phyloP scores from a whole-genome alignment of 2,329 filamentous ascomycete genomes.

The Claviceps sp. region DNA sequence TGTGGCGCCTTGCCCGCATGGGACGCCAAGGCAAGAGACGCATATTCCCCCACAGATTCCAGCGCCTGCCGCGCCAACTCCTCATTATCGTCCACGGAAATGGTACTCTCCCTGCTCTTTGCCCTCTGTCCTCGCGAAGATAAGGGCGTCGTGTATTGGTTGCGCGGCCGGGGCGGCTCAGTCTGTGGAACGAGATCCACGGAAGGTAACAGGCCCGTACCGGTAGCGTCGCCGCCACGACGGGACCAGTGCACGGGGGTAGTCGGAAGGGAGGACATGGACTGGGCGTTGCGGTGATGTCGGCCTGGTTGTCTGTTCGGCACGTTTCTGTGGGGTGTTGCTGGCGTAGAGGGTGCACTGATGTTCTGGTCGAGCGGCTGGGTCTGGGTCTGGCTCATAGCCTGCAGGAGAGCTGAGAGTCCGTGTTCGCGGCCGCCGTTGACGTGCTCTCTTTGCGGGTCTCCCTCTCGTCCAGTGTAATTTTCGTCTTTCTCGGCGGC shows the following conservation, averaged over 20 bases:
- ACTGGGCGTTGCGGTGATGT: conserved; percentile 66
- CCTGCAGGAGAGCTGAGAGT: conserved; percentile 70
- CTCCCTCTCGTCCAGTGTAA: neutral
- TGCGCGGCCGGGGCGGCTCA: conserved; percentile 30
- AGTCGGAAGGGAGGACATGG: conserved; percentile 69
- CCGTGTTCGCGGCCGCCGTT: conserved; percentile 32
- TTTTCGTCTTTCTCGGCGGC: neutral
- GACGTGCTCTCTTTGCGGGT: conserved; percentile 15
- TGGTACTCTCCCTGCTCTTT: conserved; percentile 73
- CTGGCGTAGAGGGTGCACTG: conserved; percentile 61
- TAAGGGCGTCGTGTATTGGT: conserved; percentile 32
- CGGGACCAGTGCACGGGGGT: conserved; percentile 50
- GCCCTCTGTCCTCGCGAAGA: conserved; percentile 33
- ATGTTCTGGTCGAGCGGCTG: conserved; percentile 29
- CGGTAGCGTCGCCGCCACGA: conserved; percentile 26
- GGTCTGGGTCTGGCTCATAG: conserved; percentile 63
- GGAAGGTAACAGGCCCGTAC: conserved; percentile 42
- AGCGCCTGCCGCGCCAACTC: conserved; percentile 42
- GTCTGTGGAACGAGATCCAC: conserved; percentile 48
- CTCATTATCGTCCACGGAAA: conserved; percentile 54
- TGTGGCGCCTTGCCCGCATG: conserved; percentile 13
- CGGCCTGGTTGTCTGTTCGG: conserved; percentile 38
- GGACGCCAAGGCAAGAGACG: conserved; percentile 12
- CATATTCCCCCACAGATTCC: conserved; percentile 37
- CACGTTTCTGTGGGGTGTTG: conserved; percentile 29